Evolutionary conservation across 306 rosid genomes (phyloP).

Genomic region (Gleditsia sinensis): DNA sequence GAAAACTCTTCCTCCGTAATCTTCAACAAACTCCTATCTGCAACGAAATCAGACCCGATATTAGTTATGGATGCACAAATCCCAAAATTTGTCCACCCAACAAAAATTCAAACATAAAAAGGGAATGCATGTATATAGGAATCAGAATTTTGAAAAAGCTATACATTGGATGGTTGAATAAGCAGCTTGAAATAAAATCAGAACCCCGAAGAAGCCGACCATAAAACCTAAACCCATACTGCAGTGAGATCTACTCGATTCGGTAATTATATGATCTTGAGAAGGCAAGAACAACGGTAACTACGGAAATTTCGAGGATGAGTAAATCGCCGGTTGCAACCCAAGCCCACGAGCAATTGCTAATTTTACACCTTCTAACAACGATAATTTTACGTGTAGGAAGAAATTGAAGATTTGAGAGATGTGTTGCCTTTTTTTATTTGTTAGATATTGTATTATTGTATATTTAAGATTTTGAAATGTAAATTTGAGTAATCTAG

Average conservation of each 20-base stretch:
- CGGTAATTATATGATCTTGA: neutral
- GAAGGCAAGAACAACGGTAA: conserved; percentile 22
- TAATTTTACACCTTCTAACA: no score
- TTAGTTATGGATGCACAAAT: neutral
- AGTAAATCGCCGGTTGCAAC: neutral
- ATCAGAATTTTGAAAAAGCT: neutral
- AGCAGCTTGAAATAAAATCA: conserved; percentile 69
- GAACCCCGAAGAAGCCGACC: conserved; percentile 62
- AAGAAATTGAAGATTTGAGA: no score
- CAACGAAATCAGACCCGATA: conserved; percentile 35
- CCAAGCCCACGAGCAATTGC: no score
- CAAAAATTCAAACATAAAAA: neutral
- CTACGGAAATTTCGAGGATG: conserved; percentile 10
- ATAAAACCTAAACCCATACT: conserved; percentile 55
- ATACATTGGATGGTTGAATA: conserved; percentile 77
- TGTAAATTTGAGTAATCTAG: no score
- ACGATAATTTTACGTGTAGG: no score
- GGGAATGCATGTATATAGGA: neutral
- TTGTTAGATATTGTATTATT: no score
- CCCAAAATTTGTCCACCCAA: neutral
- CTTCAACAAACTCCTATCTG: conserved; percentile 78
- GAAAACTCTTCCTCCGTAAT: conserved; percentile 82
- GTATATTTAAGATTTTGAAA: no score
- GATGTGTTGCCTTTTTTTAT: no score
- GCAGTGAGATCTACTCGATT: conserved; percentile 17